phyloP scores from a whole-genome alignment of 176 grass and related monocot species.

The Poa annua region DNA sequence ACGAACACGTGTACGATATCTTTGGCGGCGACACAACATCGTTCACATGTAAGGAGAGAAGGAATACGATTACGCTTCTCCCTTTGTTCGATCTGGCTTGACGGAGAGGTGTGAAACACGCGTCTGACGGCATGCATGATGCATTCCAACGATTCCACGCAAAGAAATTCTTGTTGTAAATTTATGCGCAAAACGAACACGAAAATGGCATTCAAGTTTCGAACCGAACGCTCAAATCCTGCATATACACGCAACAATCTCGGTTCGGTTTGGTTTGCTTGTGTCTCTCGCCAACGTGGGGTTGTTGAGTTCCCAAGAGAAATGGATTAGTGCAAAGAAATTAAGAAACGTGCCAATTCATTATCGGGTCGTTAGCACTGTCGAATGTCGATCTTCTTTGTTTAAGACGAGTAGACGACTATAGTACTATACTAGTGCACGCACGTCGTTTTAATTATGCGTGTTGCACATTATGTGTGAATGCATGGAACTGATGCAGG shows the following conservation, averaged over 20 bases:
- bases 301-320: not conserved
- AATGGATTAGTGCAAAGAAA: not conserved
- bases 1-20: not conserved
- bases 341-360: not conserved
- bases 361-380: not conserved
- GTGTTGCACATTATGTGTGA: not conserved
- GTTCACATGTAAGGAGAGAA: conserved; percentile 18
- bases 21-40: not conserved
- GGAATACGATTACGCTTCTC: conserved; percentile 10
- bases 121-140: not conserved
- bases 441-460: not conserved
- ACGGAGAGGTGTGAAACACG: not conserved
- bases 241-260: not conserved
- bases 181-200: too few species aligned
- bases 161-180: too few species aligned
- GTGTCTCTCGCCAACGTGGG: not conserved
- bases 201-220: not conserved
- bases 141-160: not conserved
- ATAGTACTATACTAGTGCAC: not conserved
- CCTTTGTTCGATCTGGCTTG: not conserved
- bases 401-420: not conserved
- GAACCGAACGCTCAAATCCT: not conserved
- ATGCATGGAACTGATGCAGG: not conserved
- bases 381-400: not conserved
- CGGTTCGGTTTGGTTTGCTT: not conserved